A percentile compares a stretch with the other conserved stretches of the same genome.
Evolutionary conservation across 768 basidiomycete species (phyloP).

Genomic region (Chalciporus sphaerocephalus): DNA sequence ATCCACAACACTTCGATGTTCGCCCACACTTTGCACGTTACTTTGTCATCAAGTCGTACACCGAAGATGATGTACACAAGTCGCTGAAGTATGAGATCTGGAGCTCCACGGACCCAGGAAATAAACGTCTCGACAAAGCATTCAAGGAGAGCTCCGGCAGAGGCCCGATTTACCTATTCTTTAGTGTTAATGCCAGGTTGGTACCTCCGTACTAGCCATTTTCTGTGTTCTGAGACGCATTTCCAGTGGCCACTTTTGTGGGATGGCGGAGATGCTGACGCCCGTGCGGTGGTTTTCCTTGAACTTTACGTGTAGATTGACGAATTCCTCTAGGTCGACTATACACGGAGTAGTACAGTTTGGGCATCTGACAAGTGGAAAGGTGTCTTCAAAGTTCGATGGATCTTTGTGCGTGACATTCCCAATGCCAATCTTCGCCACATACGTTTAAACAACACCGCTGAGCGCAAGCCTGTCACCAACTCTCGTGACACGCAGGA

Average conservation of each 20-base stretch:
- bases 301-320: neutral
- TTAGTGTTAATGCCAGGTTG: slow-evolving; percentile 90
- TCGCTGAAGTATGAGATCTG: slow-evolving; percentile 96
- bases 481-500: slow-evolving; percentile 98
- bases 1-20: slow-evolving; percentile 79
- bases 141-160: slow-evolving; percentile 92
- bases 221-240: slow-evolving; percentile 8
- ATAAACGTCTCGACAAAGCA: slow-evolving; percentile 94
- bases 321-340: slow-evolving; percentile 61
- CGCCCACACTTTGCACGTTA: slow-evolving; percentile 80
- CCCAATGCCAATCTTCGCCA: slow-evolving; percentile 86
- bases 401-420: slow-evolving; percentile 96
- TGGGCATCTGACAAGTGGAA: slow-evolving; percentile 99
- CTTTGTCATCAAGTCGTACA: slow-evolving; percentile 99
- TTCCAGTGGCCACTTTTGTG: slow-evolving; percentile 90
- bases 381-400: slow-evolving; percentile 95
- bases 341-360: slow-evolving; percentile 89
- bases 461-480: slow-evolving; percentile 97
- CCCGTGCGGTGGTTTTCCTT: slow-evolving; percentile 48
- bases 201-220: slow-evolving; percentile 2
- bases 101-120: slow-evolving; percentile 96
- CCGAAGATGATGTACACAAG: slow-evolving; percentile 98
- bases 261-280: slow-evolving; percentile 97
- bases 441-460: slow-evolving; percentile 90
- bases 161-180: slow-evolving; percentile 96